phyloP scores from a whole-genome alignment of 2,329 filamentous ascomycete species.

The Geosmithia morbida region DNA sequence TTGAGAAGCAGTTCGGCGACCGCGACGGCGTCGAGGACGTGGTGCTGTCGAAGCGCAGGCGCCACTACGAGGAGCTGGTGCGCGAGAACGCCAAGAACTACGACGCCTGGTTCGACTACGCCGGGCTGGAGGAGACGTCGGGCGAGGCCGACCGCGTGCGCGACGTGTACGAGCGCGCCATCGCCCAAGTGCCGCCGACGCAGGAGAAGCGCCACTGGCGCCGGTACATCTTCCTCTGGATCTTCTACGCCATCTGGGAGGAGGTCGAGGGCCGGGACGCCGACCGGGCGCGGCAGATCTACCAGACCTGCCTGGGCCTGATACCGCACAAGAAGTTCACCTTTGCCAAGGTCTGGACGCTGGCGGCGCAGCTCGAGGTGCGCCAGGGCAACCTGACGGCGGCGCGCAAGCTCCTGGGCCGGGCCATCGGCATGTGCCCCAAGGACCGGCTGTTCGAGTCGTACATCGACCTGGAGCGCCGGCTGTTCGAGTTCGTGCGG shows the following conservation, averaged over 20 bases:
- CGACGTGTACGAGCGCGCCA: constrained; percentile 89
- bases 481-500: constrained; percentile 84
- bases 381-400: constrained; percentile 68
- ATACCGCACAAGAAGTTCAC: constrained; percentile 96
- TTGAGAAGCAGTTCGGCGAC: constrained; percentile 97
- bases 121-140: constrained; percentile 73
- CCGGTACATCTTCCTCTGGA: constrained; percentile 93
- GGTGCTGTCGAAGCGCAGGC: constrained; percentile 81
- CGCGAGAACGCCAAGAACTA: constrained; percentile 95
- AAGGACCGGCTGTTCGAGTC: constrained; percentile 92
- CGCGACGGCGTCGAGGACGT: constrained; percentile 89
- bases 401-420: constrained; percentile 79
- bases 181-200: constrained; percentile 87
- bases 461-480: constrained; percentile 85
- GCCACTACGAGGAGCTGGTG: constrained; percentile 88
- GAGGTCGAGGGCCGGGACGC: constrained; percentile 72
- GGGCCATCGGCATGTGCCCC: constrained; percentile 84
- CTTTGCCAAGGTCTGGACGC: constrained; percentile 90
- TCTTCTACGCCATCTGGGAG: constrained; percentile 94
- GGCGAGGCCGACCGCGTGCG: constrained; percentile 72
- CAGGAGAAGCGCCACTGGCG: constrained; percentile 97
- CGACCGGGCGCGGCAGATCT: constrained; percentile 74
- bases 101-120: constrained; percentile 94
- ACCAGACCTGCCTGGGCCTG: constrained; percentile 72
- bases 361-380: constrained; percentile 87